Conservation (phyloP, 78 protist genomes). For the Protostelium mycophagum region DNA sequence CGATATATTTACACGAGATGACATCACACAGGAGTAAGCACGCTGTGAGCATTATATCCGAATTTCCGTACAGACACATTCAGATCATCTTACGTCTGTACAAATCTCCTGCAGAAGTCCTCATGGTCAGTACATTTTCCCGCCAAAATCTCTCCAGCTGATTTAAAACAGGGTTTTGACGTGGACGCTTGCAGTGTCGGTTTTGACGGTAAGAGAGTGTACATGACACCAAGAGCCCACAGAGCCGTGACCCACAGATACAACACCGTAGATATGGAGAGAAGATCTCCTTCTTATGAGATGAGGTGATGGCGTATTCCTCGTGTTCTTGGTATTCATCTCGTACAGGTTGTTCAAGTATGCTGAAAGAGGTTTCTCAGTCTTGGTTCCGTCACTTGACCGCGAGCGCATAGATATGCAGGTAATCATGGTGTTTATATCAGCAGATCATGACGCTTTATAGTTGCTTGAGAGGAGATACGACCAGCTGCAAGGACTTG, state of each 20-base stretch:
- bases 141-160: background rate
- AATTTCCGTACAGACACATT: constrained; percentile 27
- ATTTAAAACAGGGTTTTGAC: constrained; percentile 58
- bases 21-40: constrained; percentile 33
- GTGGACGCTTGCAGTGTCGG: constrained; percentile 58
- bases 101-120: constrained; percentile 57
- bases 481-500: background rate
- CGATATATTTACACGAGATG: constrained; percentile 3
- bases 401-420: background rate
- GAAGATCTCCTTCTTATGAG: constrained; percentile 55
- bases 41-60: constrained; percentile 42
- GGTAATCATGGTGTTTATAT: background rate
- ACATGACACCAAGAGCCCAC: constrained; percentile 28
- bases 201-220: constrained; percentile 40
- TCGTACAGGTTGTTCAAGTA: background rate
- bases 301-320: constrained; percentile 18
- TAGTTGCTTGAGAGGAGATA: background rate
- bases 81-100: constrained; percentile 60
- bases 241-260: constrained; percentile 6
- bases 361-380: background rate
- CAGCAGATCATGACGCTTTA: background rate
- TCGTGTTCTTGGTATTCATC: too few relatives aligned
- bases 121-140: background rate
- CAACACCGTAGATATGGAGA: constrained; percentile 41
- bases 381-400: background rate